Percentiles rank a stretch among this genome's conserved stretches.
These are phyloP conservation scores for Hypoxylon sp. DNA, from an alignment of 2,329 filamentous ascomycete genomes.

Conservation along the genomic window DNA sequence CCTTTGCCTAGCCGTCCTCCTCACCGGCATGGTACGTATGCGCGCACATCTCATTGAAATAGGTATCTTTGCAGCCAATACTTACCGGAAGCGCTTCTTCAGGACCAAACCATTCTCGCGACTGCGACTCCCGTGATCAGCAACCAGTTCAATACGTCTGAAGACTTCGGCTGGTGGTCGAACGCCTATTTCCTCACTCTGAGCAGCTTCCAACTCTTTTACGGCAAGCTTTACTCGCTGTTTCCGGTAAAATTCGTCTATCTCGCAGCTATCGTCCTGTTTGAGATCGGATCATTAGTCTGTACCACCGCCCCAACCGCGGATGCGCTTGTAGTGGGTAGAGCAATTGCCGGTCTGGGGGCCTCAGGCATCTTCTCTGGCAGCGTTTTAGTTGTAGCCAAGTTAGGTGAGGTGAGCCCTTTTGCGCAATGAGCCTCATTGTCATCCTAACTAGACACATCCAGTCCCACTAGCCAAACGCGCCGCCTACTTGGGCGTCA, in stretches of 20 bases:
- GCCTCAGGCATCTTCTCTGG: background rate
- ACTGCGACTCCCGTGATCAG: conserved; percentile 48
- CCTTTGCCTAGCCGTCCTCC: too few species aligned
- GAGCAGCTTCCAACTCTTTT: conserved; percentile 53
- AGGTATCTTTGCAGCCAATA: too few species aligned
- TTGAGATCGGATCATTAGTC: conserved; percentile 5
- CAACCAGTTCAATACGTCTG: conserved; percentile 54
- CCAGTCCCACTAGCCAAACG: background rate
- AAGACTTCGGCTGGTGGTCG: conserved; percentile 61
- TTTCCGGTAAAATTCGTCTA: conserved; percentile 42
- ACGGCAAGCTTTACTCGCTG: conserved; percentile 49
- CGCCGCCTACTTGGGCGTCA: background rate
- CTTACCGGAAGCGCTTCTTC: background rate
- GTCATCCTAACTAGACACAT: background rate
- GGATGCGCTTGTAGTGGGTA: background rate
- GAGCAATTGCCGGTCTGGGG: background rate
- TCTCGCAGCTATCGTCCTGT: conserved; percentile 15
- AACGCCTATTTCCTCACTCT: conserved; percentile 56
- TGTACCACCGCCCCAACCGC: background rate
- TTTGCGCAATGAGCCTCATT: background rate
- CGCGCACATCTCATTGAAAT: too few species aligned
- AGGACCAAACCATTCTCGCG: too few species aligned
- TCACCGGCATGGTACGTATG: too few species aligned
- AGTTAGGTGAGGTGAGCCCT: background rate
- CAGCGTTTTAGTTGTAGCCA: background rate